Conservation (phyloP, 768 basidiomycete genomes). For the Tricholoma terreum region DNA sequence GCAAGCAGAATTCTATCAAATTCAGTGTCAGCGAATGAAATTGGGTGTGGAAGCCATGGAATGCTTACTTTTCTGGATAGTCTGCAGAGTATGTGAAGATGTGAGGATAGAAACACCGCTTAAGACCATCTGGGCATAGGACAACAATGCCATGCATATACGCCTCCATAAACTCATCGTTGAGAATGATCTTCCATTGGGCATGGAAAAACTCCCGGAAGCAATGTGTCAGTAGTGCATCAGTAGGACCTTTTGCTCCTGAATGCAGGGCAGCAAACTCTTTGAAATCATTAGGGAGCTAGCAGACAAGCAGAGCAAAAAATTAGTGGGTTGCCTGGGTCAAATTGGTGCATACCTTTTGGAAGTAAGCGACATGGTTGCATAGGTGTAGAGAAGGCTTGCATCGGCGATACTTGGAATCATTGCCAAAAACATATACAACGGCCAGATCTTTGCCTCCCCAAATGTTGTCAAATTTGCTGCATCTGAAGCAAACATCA, state of each 20-base stretch:
- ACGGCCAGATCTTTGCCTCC: slow-evolving; percentile 19
- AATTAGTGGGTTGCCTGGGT: background rate
- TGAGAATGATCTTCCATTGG: background rate
- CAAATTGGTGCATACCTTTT: background rate
- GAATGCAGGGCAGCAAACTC: slow-evolving; percentile 9
- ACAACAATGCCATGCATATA: slow-evolving; percentile 16
- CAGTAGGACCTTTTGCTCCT: background rate
- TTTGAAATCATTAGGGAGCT: slow-evolving; percentile 19
- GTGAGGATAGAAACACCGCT: slow-evolving; percentile 9
- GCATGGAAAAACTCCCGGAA: background rate
- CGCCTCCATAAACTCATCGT: slow-evolving; percentile 12
- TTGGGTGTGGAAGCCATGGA: background rate
- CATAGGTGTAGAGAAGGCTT: slow-evolving; percentile 7
- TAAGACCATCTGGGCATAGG: slow-evolving; percentile 1
- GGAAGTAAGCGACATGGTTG: slow-evolving; percentile 8
- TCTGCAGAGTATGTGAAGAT: slow-evolving; percentile 34
- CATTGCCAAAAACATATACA: slow-evolving; percentile 22
- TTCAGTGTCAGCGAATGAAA: background rate
- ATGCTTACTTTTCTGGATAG: slow-evolving; percentile 30
- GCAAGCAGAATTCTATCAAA: background rate
- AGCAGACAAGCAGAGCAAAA: background rate
- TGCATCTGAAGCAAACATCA: slow-evolving; percentile 28
- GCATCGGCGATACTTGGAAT: slow-evolving; percentile 20
- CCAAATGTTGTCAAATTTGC: slow-evolving; percentile 29
- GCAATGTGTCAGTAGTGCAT: slow-evolving; percentile 1